Conservation (phyloP, 2,329 filamentous ascomycete genomes). For the Akanthomyces lecanii region DNA sequence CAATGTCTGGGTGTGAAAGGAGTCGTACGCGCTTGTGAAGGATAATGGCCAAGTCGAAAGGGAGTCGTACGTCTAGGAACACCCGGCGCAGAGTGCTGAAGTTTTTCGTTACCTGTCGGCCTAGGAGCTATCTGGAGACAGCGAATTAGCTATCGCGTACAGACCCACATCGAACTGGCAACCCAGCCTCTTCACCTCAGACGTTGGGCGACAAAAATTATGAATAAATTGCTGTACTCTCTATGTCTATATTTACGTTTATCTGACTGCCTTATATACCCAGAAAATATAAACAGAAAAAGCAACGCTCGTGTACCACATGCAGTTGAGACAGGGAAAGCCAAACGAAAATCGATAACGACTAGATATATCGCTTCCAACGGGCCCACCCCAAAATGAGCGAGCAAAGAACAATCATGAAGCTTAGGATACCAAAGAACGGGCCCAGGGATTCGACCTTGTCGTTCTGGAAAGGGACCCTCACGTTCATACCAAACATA, state of each 20-base stretch:
- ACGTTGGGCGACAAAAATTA: background rate
- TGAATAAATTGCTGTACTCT: background rate
- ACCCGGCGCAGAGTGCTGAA: background rate
- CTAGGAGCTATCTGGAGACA: background rate
- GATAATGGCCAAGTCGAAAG: background rate
- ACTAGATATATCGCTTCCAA: slow-evolving; percentile 43
- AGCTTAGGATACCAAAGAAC: slow-evolving; percentile 49
- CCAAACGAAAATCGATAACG: background rate
- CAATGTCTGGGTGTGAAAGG: background rate
- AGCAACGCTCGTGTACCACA: background rate
- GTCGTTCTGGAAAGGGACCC: slow-evolving; percentile 57
- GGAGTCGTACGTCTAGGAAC: background rate
- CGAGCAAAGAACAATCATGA: slow-evolving; percentile 51
- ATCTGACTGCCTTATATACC: background rate
- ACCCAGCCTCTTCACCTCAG: background rate
- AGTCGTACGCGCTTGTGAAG: background rate
- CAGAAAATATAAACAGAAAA: background rate
- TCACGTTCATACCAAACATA: slow-evolving; percentile 84
- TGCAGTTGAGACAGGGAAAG: background rate
- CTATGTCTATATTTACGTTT: background rate
- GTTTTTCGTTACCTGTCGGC: background rate
- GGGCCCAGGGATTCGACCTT: slow-evolving; percentile 48
- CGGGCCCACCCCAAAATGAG: slow-evolving; percentile 45
- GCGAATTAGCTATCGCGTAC: background rate
- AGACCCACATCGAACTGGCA: slow-evolving; percentile 2